These are phyloP conservation scores for Glarea lozoyensis DNA, from an alignment of 495 filamentous ascomycete genomes.

Conservation along the genomic window DNA sequence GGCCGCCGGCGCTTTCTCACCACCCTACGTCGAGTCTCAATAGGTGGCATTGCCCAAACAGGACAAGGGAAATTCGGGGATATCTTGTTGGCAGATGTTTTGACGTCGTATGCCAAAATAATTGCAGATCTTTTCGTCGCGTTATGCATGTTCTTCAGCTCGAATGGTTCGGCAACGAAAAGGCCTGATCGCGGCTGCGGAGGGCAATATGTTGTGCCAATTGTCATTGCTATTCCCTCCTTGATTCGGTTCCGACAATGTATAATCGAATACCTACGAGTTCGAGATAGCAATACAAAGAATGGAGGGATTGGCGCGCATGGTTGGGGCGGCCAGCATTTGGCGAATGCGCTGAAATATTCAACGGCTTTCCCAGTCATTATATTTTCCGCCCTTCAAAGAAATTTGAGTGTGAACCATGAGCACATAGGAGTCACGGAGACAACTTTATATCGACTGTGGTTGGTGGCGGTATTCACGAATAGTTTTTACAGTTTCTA, in stretches of 20 bases:
- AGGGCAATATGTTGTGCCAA: slow-evolving; percentile 61
- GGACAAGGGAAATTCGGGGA: slow-evolving; percentile 88
- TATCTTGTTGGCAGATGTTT: slow-evolving; percentile 84
- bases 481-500: slow-evolving; percentile 94
- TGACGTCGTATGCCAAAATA: slow-evolving; percentile 90
- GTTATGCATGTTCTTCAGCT: slow-evolving; percentile 77
- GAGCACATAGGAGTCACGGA: slow-evolving; percentile 32
- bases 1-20: slow-evolving; percentile 70
- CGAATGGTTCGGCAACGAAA: slow-evolving; percentile 59
- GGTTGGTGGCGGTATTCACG: slow-evolving; percentile 53
- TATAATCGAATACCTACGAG: slow-evolving; percentile 75
- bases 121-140: slow-evolving; percentile 83
- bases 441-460: slow-evolving; percentile 36
- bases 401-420: slow-evolving; percentile 43
- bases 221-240: slow-evolving; percentile 73
- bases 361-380: slow-evolving; percentile 87
- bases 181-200: slow-evolving; percentile 77
- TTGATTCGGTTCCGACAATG: slow-evolving; percentile 87
- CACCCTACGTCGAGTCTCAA: slow-evolving; percentile 59
- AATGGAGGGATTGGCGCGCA: slow-evolving; percentile 21
- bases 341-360: slow-evolving; percentile 92
- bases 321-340: slow-evolving; percentile 71
- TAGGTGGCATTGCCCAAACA: slow-evolving; percentile 72
- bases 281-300: slow-evolving; percentile 42
- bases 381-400: slow-evolving; percentile 61